Evolutionary conservation across 106 monocot genomes (phyloP).

Genomic region (Acanthochlamys bracteata): DNA sequence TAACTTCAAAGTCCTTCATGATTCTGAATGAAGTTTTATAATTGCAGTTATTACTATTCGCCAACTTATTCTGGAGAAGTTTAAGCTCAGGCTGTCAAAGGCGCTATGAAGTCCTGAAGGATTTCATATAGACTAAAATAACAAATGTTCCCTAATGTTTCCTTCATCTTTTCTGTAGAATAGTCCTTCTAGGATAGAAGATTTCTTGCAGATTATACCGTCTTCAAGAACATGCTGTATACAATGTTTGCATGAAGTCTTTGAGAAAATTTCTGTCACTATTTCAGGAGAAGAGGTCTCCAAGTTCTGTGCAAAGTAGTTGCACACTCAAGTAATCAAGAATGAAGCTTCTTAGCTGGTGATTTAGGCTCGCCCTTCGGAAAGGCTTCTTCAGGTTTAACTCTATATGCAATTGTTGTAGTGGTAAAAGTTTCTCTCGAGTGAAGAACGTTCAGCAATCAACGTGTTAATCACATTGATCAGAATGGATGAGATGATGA

Average conservation of each 20-base stretch:
- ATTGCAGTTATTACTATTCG: background rate
- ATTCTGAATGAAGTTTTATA: background rate
- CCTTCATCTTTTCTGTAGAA: background rate
- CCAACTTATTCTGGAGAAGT: too few species aligned
- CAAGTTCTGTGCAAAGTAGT: conserved; percentile 89
- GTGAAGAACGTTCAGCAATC: background rate
- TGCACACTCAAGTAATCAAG: conserved; percentile 68
- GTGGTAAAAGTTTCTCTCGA: too few species aligned
- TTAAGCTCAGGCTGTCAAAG: too few species aligned
- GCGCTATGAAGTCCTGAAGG: too few species aligned
- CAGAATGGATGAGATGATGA: conserved; percentile 99
- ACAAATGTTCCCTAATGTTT: background rate
- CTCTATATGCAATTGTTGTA: background rate
- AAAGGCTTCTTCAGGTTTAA: conserved; percentile 83
- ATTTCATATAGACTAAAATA: background rate
- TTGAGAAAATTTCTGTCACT: background rate
- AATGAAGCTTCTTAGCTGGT: conserved; percentile 53
- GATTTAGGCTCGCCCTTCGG: conserved; percentile 63
- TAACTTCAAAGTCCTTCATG: background rate
- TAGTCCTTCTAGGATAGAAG: background rate
- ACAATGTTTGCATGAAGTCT: background rate
- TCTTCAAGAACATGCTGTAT: too few species aligned
- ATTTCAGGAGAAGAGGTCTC: conserved; percentile 82
- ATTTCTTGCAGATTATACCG: too few species aligned
- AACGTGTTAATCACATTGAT: background rate